phyloP scores from a whole-genome alignment of 352 stramenopile species.

The Pythium insidiosum region DNA sequence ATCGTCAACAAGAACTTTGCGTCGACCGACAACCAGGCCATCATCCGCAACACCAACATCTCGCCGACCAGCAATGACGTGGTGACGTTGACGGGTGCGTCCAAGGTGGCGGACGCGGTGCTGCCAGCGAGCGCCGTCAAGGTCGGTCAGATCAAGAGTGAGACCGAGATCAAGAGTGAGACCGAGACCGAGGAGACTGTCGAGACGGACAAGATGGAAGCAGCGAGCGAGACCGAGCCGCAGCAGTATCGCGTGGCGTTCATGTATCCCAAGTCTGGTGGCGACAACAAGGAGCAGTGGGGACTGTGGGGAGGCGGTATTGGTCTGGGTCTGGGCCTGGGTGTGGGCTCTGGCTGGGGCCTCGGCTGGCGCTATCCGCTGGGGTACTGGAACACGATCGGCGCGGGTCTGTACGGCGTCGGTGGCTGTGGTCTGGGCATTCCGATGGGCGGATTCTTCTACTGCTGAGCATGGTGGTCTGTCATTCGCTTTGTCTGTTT shows the following conservation, averaged over 20 bases:
- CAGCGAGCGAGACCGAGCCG: no score
- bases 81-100: not conserved
- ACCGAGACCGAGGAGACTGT: not conserved
- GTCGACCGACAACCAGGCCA: slow-evolving; percentile 7
- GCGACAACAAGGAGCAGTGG: not conserved
- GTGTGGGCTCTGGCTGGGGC: no score
- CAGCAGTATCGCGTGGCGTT: not conserved
- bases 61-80: not conserved
- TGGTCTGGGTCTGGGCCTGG: no score
- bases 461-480: not conserved
- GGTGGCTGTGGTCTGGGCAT: slow-evolving; percentile 1
- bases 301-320: not conserved
- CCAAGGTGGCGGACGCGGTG: not conserved
- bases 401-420: slow-evolving; percentile 1
- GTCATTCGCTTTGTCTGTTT: no score
- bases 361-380: not conserved
- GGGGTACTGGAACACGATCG: slow-evolving; percentile 1
- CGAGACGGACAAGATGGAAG: not conserved
- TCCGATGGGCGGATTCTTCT: not conserved
- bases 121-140: not conserved
- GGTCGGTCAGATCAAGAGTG: no score
- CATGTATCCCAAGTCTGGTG: not conserved
- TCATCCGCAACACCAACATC: not conserved
- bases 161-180: not conserved
- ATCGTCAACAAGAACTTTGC: slow-evolving; percentile 16